Conservation (phyloP, 257 asterid species). For the Nicotiana sylvestris region DNA sequence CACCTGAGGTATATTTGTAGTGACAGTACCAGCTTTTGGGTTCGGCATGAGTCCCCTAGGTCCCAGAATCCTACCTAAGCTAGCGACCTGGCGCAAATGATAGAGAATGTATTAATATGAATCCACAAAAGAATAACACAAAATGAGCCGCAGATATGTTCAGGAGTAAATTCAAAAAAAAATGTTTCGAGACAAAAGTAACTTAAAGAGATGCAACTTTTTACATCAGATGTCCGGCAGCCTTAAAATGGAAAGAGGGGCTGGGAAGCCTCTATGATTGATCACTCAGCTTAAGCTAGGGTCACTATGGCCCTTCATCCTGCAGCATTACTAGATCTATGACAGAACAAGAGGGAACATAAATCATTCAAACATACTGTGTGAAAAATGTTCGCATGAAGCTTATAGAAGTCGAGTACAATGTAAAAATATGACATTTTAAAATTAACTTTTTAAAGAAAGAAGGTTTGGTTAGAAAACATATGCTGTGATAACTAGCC, state of each 20-base stretch:
- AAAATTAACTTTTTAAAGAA: background rate
- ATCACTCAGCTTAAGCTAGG: background rate
- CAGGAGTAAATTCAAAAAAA: background rate
- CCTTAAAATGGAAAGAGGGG: background rate
- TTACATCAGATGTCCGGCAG: background rate
- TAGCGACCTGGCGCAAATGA: conserved; percentile 64
- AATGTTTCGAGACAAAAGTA: background rate
- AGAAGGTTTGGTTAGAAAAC: background rate
- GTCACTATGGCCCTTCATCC: background rate
- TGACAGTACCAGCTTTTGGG: conserved; percentile 97
- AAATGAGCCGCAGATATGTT: background rate
- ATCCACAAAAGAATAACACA: background rate
- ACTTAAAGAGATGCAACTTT: background rate
- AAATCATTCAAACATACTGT: background rate
- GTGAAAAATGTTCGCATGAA: background rate
- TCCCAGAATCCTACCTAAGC: conserved; percentile 84
- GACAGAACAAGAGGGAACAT: background rate
- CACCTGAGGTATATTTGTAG: conserved; percentile 96
- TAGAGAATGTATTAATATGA: background rate
- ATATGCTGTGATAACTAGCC: background rate
- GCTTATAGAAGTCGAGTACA: background rate
- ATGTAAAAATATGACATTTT: background rate
- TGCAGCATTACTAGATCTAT: conserved; percentile 1
- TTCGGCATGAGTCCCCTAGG: conserved; percentile 98
- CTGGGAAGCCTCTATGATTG: background rate